These are phyloP conservation scores for Hypoxylon sp. DNA, from an alignment of 2,329 filamentous ascomycete species.

Conservation along the genomic window DNA sequence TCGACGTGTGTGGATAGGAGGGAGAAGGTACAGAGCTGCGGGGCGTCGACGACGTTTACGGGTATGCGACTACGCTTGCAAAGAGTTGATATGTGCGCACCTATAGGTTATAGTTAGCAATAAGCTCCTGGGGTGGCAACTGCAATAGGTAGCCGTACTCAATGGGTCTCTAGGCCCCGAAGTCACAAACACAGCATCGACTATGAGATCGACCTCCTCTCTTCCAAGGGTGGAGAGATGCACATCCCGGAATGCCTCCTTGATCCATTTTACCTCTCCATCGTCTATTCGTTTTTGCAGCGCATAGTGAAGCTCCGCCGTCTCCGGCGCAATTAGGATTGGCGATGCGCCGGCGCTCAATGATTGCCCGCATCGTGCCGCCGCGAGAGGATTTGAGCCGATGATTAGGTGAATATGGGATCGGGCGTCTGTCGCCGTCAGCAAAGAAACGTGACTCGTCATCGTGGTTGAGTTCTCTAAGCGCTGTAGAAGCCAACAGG, in stretches of 20 bases:
- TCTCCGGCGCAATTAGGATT: conserved; percentile 80
- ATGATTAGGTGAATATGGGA: conserved; percentile 86
- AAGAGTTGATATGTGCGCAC: conserved; percentile 76
- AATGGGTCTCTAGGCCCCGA: conserved; percentile 62
- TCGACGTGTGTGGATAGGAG: conserved; percentile 91
- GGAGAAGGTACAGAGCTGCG: conserved; percentile 88
- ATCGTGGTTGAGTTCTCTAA: conserved; percentile 31
- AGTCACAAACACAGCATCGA: conserved; percentile 95
- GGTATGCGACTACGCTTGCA: conserved; percentile 88
- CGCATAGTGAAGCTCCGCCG: conserved; percentile 70
- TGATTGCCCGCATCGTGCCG: conserved; percentile 83
- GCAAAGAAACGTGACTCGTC: conserved; percentile 65
- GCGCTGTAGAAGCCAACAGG: neutral
- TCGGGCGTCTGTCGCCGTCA: conserved; percentile 79
- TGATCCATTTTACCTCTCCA: conserved; percentile 75
- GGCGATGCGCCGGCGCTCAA: conserved; percentile 86
- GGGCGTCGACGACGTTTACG: conserved; percentile 91
- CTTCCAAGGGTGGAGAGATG: conserved; percentile 85
- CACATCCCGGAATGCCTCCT: conserved; percentile 75
- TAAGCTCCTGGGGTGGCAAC: neutral
- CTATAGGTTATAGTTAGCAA: conserved; percentile 56
- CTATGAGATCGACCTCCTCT: conserved; percentile 80
- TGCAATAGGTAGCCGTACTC: conserved; percentile 51
- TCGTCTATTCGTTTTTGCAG: conserved; percentile 76
- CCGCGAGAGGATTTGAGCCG: conserved; percentile 89